These are phyloP conservation scores for Xylona heveae DNA, from an alignment of 495 filamentous ascomycete species.

Conservation along the genomic window DNA sequence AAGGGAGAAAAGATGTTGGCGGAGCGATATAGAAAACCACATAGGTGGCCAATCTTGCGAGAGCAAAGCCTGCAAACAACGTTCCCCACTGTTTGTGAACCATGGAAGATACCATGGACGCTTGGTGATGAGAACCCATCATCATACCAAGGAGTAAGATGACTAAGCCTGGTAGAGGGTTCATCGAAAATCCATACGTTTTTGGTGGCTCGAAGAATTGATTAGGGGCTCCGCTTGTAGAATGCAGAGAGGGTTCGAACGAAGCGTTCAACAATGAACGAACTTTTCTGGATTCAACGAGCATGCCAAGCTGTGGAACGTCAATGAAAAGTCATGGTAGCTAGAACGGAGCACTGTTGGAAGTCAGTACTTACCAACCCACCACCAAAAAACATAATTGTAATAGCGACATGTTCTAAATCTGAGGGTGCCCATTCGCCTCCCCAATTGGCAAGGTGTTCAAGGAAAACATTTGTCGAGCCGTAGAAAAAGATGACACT, in stretches of 20 bases:
- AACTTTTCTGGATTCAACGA: constrained; percentile 60
- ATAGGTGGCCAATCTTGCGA: constrained; percentile 65
- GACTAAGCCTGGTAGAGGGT: constrained; percentile 73
- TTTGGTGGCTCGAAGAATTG: constrained; percentile 29
- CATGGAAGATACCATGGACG: constrained; percentile 69
- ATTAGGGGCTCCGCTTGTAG: constrained; percentile 4
- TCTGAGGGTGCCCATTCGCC: constrained; percentile 53
- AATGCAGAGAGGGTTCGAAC: constrained; percentile 13
- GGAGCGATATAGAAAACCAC: constrained; percentile 58
- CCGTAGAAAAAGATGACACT: constrained; percentile 80
- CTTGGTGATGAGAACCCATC: constrained; percentile 88
- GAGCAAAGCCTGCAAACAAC: constrained; percentile 59
- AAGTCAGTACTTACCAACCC: constrained; percentile 42
- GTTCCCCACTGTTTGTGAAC: constrained; percentile 89
- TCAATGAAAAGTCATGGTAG: constrained; percentile 6
- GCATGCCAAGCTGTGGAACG: constrained; percentile 53
- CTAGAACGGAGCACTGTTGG: background rate
- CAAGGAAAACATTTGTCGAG: constrained; percentile 74
- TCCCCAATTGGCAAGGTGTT: constrained; percentile 60
- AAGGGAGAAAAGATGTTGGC: constrained; percentile 65
- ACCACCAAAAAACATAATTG: constrained; percentile 84
- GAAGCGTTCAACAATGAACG: constrained; percentile 50
- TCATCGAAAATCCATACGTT: constrained; percentile 57
- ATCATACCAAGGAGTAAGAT: constrained; percentile 74
- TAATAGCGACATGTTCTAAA: constrained; percentile 83